A percentile compares a stretch with the other conserved stretches of the same genome.
These are phyloP conservation scores for Flaveria floridana DNA, from an alignment of 140 eudicot genomes.

Conservation along the genomic window DNA sequence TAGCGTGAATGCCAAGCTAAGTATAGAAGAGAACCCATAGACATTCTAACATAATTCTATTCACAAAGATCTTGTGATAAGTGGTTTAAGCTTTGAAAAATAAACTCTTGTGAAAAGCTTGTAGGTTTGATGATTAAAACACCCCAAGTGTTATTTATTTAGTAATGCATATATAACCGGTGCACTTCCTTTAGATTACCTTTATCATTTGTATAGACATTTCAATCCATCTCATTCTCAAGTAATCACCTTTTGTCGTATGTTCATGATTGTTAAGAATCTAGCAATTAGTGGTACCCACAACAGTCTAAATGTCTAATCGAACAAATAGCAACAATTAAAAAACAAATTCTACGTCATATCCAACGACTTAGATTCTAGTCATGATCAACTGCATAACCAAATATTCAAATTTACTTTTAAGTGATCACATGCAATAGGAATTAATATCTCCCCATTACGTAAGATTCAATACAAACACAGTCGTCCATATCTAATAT, in stretches of 20 bases:
- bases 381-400: background rate
- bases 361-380: background rate
- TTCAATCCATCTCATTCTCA: constrained; percentile 7
- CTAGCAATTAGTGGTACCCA: constrained; percentile 7
- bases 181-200: background rate
- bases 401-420: background rate
- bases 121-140: no score
- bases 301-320: background rate
- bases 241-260: constrained; percentile 6
- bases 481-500: background rate
- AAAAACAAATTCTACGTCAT: background rate
- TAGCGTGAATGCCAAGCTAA: no score
- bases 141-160: no score
- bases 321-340: background rate
- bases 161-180: no score
- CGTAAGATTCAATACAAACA: background rate
- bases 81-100: no score
- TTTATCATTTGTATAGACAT: background rate
- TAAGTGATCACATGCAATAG: background rate
- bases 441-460: background rate
- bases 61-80: no score
- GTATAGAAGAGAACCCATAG: no score
- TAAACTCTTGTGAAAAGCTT: no score
- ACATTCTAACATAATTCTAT: no score
- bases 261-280: constrained; percentile 7